phyloP scores from a whole-genome alignment of 2,329 filamentous ascomycete species.

The Exophiala sp. region DNA sequence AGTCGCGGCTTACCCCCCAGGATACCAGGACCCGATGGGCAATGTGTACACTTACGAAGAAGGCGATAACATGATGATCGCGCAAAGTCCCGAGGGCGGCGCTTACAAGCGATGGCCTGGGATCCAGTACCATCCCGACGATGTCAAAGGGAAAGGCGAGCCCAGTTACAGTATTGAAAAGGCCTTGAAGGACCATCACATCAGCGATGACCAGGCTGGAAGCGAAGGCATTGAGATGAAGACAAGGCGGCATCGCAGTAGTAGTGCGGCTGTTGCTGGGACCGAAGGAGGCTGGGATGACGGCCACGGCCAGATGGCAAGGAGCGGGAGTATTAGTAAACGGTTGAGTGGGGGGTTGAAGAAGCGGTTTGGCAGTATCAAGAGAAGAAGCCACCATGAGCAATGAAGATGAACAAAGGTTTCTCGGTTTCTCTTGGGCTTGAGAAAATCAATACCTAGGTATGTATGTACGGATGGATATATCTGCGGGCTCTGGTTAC shows the following conservation, averaged over 20 bases:
- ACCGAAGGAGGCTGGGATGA: constrained; percentile 13
- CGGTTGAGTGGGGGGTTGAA: constrained; percentile 25
- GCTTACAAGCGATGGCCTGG: constrained; percentile 71
- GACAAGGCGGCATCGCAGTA: constrained; percentile 11
- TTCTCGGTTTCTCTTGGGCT: no score
- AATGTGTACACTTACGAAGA: constrained; percentile 72
- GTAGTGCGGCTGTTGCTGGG: constrained; percentile 6
- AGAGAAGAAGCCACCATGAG: constrained; percentile 16
- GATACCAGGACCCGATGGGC: constrained; percentile 61
- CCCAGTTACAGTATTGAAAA: constrained; percentile 66
- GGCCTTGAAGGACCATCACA: constrained; percentile 56
- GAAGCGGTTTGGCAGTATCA: constrained; percentile 28
- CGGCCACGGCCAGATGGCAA: constrained; percentile 7
- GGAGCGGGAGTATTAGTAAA: constrained; percentile 25
- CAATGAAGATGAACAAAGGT: neutral
- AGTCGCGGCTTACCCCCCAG: constrained; percentile 68
- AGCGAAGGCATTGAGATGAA: constrained; percentile 27
- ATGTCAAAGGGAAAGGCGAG: constrained; percentile 78
- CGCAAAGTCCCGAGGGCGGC: constrained; percentile 61
- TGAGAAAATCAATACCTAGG: no score
- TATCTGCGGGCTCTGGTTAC: no score
- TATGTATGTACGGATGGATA: no score
- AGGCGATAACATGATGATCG: constrained; percentile 78
- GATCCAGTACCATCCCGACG: constrained; percentile 61
- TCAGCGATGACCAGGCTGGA: constrained; percentile 14